A percentile compares a stretch with the other conserved stretches of the same genome.
phyloP scores from a whole-genome alignment of 2,329 filamentous ascomycete species.

The Chaetomium sp. region DNA sequence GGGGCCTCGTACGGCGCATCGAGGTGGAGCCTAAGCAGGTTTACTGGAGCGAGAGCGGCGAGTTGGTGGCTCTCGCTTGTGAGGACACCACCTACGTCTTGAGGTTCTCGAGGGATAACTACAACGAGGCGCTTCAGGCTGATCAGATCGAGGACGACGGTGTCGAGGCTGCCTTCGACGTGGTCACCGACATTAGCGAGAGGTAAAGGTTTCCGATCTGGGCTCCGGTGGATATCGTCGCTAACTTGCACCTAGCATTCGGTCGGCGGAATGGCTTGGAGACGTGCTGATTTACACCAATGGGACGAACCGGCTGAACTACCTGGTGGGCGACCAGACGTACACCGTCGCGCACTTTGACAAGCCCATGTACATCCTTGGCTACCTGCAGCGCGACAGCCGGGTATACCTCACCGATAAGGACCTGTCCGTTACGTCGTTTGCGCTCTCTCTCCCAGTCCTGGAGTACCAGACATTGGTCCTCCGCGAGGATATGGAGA shows the following conservation, averaged over 20 bases:
- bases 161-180: constrained; percentile 93
- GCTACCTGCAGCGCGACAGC: constrained; percentile 94
- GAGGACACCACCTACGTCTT: constrained; percentile 96
- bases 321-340: constrained; percentile 95
- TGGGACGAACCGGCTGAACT: constrained; percentile 93
- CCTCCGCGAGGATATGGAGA: constrained; percentile 88
- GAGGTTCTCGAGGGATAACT: constrained; percentile 86
- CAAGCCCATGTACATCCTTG: constrained; percentile 89
- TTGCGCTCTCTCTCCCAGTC: constrained; percentile 85
- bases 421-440: constrained; percentile 89
- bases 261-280: constrained; percentile 95
- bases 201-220: constrained; percentile 53
- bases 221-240: background rate
- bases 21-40: constrained; percentile 77
- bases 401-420: constrained; percentile 94
- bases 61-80: constrained; percentile 88
- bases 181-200: constrained; percentile 94
- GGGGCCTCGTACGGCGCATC: constrained; percentile 86
- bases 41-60: constrained; percentile 97
- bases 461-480: constrained; percentile 97
- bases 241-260: constrained; percentile 60
- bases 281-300: constrained; percentile 99
- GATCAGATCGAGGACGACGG: constrained; percentile 87
- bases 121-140: constrained; percentile 77
- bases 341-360: constrained; percentile 98